These are phyloP conservation scores for Herpetospermum pedunculosum DNA, from an alignment of 306 rosid genomes.

Conservation along the genomic window DNA sequence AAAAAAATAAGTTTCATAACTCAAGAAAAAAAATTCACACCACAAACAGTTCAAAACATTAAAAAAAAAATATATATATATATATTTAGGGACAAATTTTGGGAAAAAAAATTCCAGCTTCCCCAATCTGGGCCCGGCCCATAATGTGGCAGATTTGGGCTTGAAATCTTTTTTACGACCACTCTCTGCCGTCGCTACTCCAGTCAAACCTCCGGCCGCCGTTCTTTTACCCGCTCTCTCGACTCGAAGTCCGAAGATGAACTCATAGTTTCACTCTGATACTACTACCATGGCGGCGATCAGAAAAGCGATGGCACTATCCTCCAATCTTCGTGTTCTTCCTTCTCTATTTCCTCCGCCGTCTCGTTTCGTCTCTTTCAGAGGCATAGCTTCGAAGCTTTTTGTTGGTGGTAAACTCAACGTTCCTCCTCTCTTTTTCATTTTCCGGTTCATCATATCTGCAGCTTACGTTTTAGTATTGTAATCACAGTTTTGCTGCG, in stretches of 20 bases:
- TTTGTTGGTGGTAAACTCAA: conserved; percentile 34
- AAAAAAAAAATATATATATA: too few species aligned
- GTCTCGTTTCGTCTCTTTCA: conserved; percentile 20
- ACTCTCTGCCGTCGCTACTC: neutral
- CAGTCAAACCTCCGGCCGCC: neutral
- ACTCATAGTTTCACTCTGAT: neutral
- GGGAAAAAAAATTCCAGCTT: neutral
- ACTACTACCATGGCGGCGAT: conserved; percentile 1
- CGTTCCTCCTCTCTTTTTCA: neutral
- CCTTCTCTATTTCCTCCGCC: conserved; percentile 27
- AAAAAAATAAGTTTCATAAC: too few species aligned
- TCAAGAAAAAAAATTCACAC: too few species aligned
- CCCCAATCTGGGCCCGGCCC: neutral
- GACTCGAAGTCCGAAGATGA: neutral
- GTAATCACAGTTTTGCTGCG: neutral
- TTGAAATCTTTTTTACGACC: neutral
- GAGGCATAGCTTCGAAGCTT: conserved; percentile 37
- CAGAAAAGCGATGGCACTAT: neutral
- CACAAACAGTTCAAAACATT: too few species aligned
- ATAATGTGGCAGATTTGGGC: neutral
- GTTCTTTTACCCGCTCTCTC: neutral
- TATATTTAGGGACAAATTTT: too few species aligned
- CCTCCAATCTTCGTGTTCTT: neutral
- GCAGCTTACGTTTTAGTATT: neutral
- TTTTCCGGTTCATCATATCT: neutral